Evolutionary conservation across 2,329 filamentous ascomycete genomes (phyloP).

Genomic region (Kalaharituber pfeilii): DNA sequence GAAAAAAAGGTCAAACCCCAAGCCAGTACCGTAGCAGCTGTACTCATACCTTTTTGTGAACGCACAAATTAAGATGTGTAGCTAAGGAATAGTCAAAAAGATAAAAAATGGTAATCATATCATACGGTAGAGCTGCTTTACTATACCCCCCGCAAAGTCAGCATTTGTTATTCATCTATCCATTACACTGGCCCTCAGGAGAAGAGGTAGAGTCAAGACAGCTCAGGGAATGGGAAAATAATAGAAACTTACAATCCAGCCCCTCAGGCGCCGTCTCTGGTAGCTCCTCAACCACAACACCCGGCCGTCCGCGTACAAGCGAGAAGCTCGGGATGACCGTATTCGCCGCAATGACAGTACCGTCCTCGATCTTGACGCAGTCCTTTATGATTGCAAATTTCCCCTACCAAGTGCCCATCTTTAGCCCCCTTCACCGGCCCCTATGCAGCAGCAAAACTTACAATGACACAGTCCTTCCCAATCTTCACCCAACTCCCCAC

Average conservation of each 20-base stretch:
- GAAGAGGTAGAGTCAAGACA: too few species aligned
- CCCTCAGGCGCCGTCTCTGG: slow-evolving; percentile 43
- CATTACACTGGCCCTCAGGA: too few species aligned
- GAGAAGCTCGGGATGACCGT: slow-evolving; percentile 90
- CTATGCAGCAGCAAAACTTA: slow-evolving; percentile 4
- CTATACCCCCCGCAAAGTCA: slow-evolving; percentile 4
- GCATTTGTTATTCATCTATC: background rate
- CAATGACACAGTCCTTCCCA: slow-evolving; percentile 53
- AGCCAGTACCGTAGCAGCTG: too few species aligned
- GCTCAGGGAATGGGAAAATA: too few species aligned
- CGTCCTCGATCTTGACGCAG: slow-evolving; percentile 73
- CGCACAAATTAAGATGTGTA: too few species aligned
- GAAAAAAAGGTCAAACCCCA: too few species aligned
- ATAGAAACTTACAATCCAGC: slow-evolving; percentile 19
- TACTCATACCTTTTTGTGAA: too few species aligned
- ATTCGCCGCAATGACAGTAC: slow-evolving; percentile 62
- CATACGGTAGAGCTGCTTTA: slow-evolving; percentile 18
- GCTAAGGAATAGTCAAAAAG: background rate
- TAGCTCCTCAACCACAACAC: slow-evolving; percentile 63
- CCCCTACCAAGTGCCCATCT: slow-evolving; percentile 10
- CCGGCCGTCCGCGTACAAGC: slow-evolving; percentile 71
- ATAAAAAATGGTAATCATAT: slow-evolving; percentile 1
- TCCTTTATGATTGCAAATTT: slow-evolving; percentile 66
- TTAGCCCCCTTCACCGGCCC: background rate
- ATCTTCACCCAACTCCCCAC: slow-evolving; percentile 78